A percentile compares a stretch with the other conserved stretches of the same genome.
Conservation (phyloP, 768 basidiomycete genomes). For the Tremella fuciformis region DNA sequence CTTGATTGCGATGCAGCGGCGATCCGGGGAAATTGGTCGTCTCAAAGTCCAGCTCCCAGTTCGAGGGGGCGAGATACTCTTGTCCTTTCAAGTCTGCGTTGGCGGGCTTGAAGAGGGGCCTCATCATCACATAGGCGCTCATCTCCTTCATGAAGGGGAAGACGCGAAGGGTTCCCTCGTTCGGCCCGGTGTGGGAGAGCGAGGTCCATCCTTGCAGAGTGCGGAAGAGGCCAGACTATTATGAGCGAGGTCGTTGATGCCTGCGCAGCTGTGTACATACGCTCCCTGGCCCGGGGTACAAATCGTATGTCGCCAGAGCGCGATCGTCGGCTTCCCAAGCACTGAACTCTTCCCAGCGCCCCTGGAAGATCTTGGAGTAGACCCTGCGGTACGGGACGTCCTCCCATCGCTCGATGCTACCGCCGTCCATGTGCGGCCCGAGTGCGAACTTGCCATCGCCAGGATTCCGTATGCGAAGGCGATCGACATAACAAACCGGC, state of each 20-base stretch:
- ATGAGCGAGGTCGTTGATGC: no score
- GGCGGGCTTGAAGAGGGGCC: conserved; percentile 61
- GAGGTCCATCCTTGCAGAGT: conserved; percentile 57
- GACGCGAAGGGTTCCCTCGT: conserved; percentile 64
- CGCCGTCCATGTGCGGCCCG: conserved; percentile 68
- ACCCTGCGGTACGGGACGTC: conserved; percentile 39
- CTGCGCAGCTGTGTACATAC: no score
- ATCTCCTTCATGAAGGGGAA: conserved; percentile 61
- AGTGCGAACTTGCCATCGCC: conserved; percentile 68
- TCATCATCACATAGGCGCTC: conserved; percentile 64
- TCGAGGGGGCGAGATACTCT: conserved; percentile 54
- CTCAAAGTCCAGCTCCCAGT: conserved; percentile 63
- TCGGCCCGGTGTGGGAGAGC: conserved; percentile 60
- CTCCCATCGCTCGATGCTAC: conserved; percentile 64
- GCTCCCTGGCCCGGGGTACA: no score
- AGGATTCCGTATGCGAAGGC: conserved; percentile 68
- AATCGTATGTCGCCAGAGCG: conserved; percentile 60
- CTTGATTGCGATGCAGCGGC: conserved; percentile 59
- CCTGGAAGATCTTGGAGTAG: conserved; percentile 61
- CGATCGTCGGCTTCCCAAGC: conserved; percentile 31
- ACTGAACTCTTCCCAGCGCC: conserved; percentile 41
- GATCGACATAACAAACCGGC: conserved; percentile 72
- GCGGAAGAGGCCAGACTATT: conserved; percentile 55
- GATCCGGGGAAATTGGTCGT: conserved; percentile 60
- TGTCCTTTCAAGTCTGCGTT: conserved; percentile 9